Conservation (phyloP, 2,329 filamentous ascomycete genomes). For the Colletotrichum eleusines region DNA sequence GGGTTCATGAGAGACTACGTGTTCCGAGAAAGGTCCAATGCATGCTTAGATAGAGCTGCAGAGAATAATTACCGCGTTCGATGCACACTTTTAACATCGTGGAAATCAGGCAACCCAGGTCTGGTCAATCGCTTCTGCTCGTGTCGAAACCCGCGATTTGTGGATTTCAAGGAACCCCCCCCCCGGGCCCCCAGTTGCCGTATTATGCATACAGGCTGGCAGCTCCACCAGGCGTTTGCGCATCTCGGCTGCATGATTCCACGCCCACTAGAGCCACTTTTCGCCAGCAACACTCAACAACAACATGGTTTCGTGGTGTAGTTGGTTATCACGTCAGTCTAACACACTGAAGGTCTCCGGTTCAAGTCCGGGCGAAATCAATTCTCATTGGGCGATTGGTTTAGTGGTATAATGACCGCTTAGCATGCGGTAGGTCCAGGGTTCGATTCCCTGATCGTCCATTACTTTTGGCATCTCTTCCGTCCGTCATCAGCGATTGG, state of each 20-base stretch:
- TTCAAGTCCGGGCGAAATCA: conserved; percentile 41
- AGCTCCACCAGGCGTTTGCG: conserved; percentile 1
- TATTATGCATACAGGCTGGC: background rate
- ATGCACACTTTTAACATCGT: background rate
- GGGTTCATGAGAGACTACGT: too few relatives aligned
- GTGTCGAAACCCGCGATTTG: background rate
- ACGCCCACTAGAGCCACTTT: background rate
- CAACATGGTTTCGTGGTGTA: conserved; percentile 53
- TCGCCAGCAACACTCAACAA: background rate
- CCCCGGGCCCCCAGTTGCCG: too few relatives aligned
- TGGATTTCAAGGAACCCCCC: background rate
- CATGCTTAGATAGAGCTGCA: too few relatives aligned
- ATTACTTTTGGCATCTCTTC: background rate
- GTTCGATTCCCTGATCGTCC: conserved; percentile 42
- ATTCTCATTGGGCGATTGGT: conserved; percentile 22
- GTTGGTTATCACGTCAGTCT: conserved; percentile 64
- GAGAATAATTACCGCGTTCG: too few relatives aligned
- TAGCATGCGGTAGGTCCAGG: conserved; percentile 41
- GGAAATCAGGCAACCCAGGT: too few relatives aligned
- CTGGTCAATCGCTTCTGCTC: too few relatives aligned
- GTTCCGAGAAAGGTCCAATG: background rate
- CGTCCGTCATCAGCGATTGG: background rate
- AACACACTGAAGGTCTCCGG: conserved; percentile 48
- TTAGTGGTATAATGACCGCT: conserved; percentile 42
- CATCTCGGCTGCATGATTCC: background rate